Base-by-base conservation (phyloP, 2,329 filamentous ascomycete species). In the Alternaria brassicicola region DNA sequence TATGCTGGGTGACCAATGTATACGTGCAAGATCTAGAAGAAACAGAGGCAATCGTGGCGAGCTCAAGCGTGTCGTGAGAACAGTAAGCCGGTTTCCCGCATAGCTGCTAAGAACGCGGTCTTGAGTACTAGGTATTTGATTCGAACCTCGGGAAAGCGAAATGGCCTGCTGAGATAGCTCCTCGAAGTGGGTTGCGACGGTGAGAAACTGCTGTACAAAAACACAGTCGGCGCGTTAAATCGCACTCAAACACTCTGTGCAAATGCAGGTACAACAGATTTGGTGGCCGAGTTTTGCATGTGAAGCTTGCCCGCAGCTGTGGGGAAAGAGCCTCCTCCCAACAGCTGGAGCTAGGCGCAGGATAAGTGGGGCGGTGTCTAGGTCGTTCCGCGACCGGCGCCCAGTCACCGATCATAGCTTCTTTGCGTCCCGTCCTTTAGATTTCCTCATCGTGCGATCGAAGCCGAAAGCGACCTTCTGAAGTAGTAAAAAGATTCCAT, bases 401-500 rank as follows among this genome's bases (percentile, higher is more conserved):
- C 33, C 53, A 50, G 56, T 59, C 46, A 49, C 39, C 39, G 28
- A 36, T 46, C 38, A 50, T 46, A 41, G 21, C 45, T 55, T 58
- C 43, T 55, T 54, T 47, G 31, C 45, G 50, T 55, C 39, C 38
- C 45, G 42, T 38, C 51, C 33, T 36, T 53, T 26, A 21, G 30
- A 26, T 4, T 41, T 31, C 50, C 30, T 43, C 50, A 28, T 39
- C 21, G 31, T 51, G 48, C 48, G 23, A 17, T 35, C 30, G 8
- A 35, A 21, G 28, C 8, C 28, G 8, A 47, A 33, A 33, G 31
- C 19, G 30, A 31, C 30, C 10, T 33, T 25, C 8, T n/a, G 5
- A 6, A 33, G 8, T 30, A 12, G 9, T 15, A 2, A 15, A 42
- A 30, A 13, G 31, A 6, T n/a, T 13, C 13, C 7, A 25, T 25